Conservation (phyloP, 139 green algal genomes). For the Dunaliella sp. region DNA sequence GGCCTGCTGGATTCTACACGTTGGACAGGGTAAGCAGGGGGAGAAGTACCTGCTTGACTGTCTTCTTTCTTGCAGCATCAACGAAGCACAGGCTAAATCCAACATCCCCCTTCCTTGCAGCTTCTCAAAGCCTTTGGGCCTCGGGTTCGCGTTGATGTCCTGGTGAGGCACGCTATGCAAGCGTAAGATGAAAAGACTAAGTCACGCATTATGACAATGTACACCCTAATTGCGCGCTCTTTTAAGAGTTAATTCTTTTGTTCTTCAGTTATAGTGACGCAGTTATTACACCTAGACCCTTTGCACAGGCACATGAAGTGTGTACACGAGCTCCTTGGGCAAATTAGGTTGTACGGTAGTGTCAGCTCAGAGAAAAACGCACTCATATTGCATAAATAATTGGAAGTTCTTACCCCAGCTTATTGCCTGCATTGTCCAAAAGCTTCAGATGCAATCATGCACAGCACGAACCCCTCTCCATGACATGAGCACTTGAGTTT, state of each 20-base stretch:
- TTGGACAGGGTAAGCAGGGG: constrained; percentile 56
- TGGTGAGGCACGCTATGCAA: constrained; percentile 32
- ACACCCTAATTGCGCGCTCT: no score
- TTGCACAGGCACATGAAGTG: not conserved
- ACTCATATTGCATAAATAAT: no score
- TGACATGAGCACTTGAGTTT: no score
- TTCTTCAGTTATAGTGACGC: not conserved
- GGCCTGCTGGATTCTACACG: constrained; percentile 87
- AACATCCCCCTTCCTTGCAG: no score
- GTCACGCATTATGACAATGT: not conserved
- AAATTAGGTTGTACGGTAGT: no score
- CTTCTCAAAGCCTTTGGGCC: constrained; percentile 52
- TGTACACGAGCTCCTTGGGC: no score
- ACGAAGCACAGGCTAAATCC: not conserved
- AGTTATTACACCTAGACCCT: not conserved
- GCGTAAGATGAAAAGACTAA: not conserved
- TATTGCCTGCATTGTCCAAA: no score
- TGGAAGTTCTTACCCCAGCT: no score
- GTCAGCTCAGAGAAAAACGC: no score
- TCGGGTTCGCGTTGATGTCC: constrained; percentile 38
- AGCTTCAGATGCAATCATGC: no score
- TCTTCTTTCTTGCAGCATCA: not conserved
- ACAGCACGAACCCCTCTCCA: no score
- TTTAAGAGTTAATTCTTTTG: no score
- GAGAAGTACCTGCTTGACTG: not conserved